These are phyloP conservation scores for Pseudogymnoascus sp. DNA, from an alignment of 2,329 filamentous ascomycete genomes.

Conservation along the genomic window DNA sequence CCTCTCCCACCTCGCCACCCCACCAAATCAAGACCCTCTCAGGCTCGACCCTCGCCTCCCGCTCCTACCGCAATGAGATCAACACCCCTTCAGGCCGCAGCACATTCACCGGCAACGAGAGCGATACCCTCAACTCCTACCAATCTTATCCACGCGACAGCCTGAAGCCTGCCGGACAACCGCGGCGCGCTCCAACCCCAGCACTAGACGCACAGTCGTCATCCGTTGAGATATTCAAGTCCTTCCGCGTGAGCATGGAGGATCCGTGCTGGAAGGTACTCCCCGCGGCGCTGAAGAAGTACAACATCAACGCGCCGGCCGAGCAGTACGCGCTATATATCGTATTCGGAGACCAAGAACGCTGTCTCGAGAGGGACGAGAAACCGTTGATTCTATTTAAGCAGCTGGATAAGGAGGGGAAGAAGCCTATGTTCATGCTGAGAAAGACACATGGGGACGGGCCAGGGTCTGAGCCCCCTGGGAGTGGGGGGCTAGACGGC, in stretches of 20 bases:
- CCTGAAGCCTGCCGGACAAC: slow-evolving; percentile 27
- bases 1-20: slow-evolving; percentile 61
- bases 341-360: slow-evolving; percentile 96
- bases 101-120: slow-evolving; percentile 46
- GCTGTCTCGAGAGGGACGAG: slow-evolving; percentile 84
- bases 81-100: slow-evolving; percentile 46
- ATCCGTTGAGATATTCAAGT: slow-evolving; percentile 95
- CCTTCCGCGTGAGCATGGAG: slow-evolving; percentile 94
- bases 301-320: slow-evolving; percentile 97
- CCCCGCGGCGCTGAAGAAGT: slow-evolving; percentile 90
- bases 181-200: slow-evolving; percentile 53
- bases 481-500: slow-evolving; percentile 22
- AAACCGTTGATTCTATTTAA: slow-evolving; percentile 95
- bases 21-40: slow-evolving; percentile 24
- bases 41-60: slow-evolving; percentile 44
- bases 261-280: slow-evolving; percentile 97
- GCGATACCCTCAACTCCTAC: slow-evolving; percentile 23
- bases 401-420: slow-evolving; percentile 89
- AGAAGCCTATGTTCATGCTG: slow-evolving; percentile 99
- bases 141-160: slow-evolving; percentile 20
- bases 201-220: slow-evolving; percentile 51
- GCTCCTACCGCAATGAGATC: slow-evolving; percentile 51
- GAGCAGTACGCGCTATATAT: slow-evolving; percentile 97
- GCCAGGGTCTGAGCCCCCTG: slow-evolving; percentile 30
- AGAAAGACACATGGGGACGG: slow-evolving; percentile 38